Evolutionary conservation across 2,329 filamentous ascomycete species (phyloP).

Genomic region (Botrytis deweyae): DNA sequence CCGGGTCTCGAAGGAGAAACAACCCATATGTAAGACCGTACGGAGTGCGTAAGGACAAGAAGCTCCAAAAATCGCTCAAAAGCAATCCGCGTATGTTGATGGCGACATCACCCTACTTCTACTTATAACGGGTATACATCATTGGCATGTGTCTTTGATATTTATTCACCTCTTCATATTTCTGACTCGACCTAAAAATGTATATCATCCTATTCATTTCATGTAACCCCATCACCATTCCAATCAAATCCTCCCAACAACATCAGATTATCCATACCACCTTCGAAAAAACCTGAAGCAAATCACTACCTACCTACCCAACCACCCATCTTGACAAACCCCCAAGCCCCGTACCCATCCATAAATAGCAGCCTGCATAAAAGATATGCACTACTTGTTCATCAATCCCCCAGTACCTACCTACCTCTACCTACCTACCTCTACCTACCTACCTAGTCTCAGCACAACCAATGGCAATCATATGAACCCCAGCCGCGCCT

Average conservation of each 20-base stretch:
- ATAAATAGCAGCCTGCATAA: conserved; percentile 8
- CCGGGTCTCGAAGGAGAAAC: not conserved
- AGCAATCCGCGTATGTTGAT: not conserved
- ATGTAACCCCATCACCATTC: not conserved
- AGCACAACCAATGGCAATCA: not conserved
- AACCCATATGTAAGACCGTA: not conserved
- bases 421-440: too few species aligned
- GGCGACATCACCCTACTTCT: not conserved
- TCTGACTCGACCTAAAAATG: not conserved
- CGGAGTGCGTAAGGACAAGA: not conserved
- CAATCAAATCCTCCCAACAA: not conserved
- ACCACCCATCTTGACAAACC: not conserved
- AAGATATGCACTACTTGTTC: not conserved
- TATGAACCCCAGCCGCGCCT: not conserved
- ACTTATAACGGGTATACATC: not conserved
- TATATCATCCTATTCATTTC: not conserved
- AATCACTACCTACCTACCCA: not conserved
- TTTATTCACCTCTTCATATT: not conserved
- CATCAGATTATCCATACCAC: not conserved
- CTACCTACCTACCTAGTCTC: not conserved
- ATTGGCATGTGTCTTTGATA: not conserved
- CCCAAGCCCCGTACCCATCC: not conserved
- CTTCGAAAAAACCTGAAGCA: not conserved
- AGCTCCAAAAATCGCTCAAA: not conserved
- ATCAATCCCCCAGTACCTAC: not conserved